Conservation (phyloP, 164 flowering plant species). For the Magnolia sinica region DNA sequence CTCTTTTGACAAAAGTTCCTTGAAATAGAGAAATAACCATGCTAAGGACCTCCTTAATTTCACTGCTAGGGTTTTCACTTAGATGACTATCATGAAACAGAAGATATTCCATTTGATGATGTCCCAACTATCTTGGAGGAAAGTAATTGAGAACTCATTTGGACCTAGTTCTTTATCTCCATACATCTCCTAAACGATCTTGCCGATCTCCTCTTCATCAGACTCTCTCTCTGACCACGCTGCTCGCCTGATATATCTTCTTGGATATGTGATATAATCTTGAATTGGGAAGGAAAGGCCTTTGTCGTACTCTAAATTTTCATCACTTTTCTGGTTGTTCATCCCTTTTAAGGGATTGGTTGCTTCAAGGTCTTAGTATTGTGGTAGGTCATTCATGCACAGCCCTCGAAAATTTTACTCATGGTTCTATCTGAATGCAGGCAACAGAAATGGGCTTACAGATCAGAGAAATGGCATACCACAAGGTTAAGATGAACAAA, state of each 20-base stretch:
- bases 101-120: too few species aligned
- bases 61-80: too few species aligned
- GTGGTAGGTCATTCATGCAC: not conserved
- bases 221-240: not conserved
- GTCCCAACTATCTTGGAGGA: too few species aligned
- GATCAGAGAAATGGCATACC: slow-evolving; percentile 76
- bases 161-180: too few species aligned
- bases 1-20: not conserved
- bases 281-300: not conserved
- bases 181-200: not conserved
- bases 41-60: too few species aligned
- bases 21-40: too few species aligned
- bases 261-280: not conserved
- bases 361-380: not conserved
- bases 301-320: not conserved
- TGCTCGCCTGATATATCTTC: not conserved
- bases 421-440: slow-evolving; percentile 29
- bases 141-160: too few species aligned
- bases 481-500: slow-evolving; percentile 76
- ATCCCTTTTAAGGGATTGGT: not conserved
- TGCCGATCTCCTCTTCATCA: not conserved
- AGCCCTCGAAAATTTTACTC: not conserved
- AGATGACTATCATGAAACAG: too few species aligned
- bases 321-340: not conserved
- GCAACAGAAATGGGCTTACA: slow-evolving; percentile 64